Evolutionary conservation across 1,284 basidiomycete species (phyloP).

Genomic region (Dichomitus squalens): DNA sequence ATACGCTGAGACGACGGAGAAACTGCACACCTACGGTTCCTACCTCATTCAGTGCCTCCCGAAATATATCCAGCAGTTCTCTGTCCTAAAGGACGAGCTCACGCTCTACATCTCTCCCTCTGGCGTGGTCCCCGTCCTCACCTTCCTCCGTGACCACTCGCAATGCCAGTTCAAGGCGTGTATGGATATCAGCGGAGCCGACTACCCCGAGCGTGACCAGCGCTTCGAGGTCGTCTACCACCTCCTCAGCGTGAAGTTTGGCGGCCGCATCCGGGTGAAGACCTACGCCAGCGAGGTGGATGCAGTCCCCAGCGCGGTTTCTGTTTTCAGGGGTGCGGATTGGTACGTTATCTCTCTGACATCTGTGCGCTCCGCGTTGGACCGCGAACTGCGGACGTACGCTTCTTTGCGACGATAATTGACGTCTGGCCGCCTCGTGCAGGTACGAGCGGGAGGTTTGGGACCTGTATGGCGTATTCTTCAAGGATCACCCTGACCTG

Average conservation of each 20-base stretch:
- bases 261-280: constrained; percentile 92
- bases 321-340: constrained; percentile 89
- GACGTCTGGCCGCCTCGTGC: constrained; percentile 7
- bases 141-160: constrained; percentile 95
- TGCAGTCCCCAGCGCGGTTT: constrained; percentile 84
- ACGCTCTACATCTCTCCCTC: constrained; percentile 88
- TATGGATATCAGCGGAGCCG: constrained; percentile 95
- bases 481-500: constrained; percentile 95
- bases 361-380: neutral
- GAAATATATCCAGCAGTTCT: constrained; percentile 96
- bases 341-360: constrained; percentile 60
- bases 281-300: constrained; percentile 98
- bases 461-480: constrained; percentile 99
- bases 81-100: constrained; percentile 97
- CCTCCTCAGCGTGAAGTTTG: constrained; percentile 79
- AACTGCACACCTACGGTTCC: constrained; percentile 87
- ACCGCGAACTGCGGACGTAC: neutral
- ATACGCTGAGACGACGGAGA: constrained; percentile 71
- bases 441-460: constrained; percentile 98
- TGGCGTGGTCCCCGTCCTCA: constrained; percentile 84
- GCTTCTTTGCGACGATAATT: constrained; percentile 12
- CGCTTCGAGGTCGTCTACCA: constrained; percentile 99
- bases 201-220: constrained; percentile 92
- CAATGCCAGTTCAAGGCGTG: constrained; percentile 94
- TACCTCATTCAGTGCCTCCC: constrained; percentile 91